Conservation (phyloP, 176 grass and related monocot genomes). For the Elaeis guineensis region DNA sequence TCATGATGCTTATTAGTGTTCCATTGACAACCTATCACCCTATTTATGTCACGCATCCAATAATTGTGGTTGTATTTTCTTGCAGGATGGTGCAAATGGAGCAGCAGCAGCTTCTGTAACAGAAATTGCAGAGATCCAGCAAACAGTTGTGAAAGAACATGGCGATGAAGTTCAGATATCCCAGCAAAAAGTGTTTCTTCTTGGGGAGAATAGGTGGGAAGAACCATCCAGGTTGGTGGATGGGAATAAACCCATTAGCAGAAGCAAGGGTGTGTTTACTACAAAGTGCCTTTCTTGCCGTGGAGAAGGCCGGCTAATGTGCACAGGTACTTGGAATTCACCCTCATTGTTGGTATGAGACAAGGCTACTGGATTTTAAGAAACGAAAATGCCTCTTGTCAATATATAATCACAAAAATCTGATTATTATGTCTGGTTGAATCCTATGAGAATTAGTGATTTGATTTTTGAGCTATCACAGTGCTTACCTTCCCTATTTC, state of each 20-base stretch:
- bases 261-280: background rate
- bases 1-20: no score
- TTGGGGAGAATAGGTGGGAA: conserved; percentile 98
- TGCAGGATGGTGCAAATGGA: conserved; percentile 55
- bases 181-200: conserved; percentile 63
- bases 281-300: conserved; percentile 66
- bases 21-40: no score
- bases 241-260: conserved; percentile 34
- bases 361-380: no score
- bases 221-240: conserved; percentile 55
- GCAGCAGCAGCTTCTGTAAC: conserved; percentile 38
- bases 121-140: conserved; percentile 42
- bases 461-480: no score
- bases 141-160: conserved; percentile 38
- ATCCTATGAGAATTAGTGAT: no score
- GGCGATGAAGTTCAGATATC: conserved; percentile 32
- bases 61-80: conserved; percentile 3
- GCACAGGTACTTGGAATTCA: conserved; percentile 42
- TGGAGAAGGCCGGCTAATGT: conserved; percentile 76
- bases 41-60: no score
- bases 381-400: no score
- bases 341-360: no score
- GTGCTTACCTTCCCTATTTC: no score
- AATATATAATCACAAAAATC: no score
- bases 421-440: no score